A percentile compares a stretch with the other conserved stretches of the same genome.
Evolutionary conservation across 768 basidiomycete genomes (phyloP).

Genomic region (Collybiopsis confluens): DNA sequence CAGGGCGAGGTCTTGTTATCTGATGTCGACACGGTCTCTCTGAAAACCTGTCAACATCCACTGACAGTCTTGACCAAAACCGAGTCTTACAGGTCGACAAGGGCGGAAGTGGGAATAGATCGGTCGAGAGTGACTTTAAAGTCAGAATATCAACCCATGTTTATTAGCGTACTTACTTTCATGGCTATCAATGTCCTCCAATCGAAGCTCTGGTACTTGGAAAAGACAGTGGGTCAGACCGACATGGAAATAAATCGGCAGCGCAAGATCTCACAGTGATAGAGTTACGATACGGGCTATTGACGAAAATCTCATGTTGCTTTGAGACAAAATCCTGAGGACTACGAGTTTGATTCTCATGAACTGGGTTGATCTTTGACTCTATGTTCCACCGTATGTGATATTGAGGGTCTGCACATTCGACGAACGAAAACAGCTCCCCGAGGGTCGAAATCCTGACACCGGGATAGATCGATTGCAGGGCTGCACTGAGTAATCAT

Average conservation of each 20-base stretch:
- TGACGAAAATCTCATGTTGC: conserved; percentile 54
- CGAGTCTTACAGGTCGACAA: conserved; percentile 54
- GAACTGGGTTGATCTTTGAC: conserved; percentile 63
- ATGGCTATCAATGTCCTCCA: conserved; percentile 74
- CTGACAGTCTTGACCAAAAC: background rate
- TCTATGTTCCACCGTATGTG: conserved; percentile 73
- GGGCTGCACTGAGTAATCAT: conserved; percentile 30
- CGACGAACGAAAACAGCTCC: conserved; percentile 74
- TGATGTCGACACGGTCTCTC: conserved; percentile 35
- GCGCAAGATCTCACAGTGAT: conserved; percentile 49
- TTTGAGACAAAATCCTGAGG: conserved; percentile 59
- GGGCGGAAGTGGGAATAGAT: conserved; percentile 53
- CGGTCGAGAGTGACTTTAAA: conserved; percentile 44
- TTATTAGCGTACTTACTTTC: conserved; percentile 45
- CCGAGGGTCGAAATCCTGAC: conserved; percentile 68
- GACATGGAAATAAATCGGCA: background rate
- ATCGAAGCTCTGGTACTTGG: conserved; percentile 84
- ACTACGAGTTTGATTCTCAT: conserved; percentile 44
- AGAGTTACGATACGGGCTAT: conserved; percentile 54
- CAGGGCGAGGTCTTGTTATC: conserved; percentile 52
- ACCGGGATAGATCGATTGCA: conserved; percentile 63
- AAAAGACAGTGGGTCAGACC: background rate
- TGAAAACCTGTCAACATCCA: conserved; percentile 10
- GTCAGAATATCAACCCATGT: too few relatives aligned
- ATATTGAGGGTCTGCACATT: conserved; percentile 65